Conservation (phyloP, 495 filamentous ascomycete species). For the Niebla homalea region DNA sequence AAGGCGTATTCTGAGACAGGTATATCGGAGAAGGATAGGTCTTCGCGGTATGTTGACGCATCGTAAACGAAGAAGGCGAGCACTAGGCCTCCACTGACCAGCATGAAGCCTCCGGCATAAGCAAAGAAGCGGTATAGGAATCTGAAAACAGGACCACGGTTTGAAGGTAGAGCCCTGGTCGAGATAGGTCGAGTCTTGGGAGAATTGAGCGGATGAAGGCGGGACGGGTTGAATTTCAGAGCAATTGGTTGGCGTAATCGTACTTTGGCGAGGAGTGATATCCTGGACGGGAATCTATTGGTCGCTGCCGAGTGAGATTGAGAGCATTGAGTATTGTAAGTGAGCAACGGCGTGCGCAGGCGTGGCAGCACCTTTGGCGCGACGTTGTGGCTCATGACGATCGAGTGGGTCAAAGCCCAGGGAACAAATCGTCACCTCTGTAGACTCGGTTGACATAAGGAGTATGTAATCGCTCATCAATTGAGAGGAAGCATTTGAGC, state of each 20-base stretch:
- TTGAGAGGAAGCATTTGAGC: too few species aligned
- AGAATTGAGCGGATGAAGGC: background rate
- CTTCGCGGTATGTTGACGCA: slow-evolving; percentile 72
- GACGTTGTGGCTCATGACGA: slow-evolving; percentile 4
- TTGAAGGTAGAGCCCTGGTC: slow-evolving; percentile 11
- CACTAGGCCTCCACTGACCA: slow-evolving; percentile 41
- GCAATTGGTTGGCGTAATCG: background rate
- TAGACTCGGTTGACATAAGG: too few species aligned
- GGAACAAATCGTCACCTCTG: background rate
- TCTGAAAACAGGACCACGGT: slow-evolving; percentile 20
- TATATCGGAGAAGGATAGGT: slow-evolving; percentile 51
- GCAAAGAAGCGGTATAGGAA: slow-evolving; percentile 37
- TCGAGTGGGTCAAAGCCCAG: background rate
- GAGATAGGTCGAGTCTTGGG: slow-evolving; percentile 10
- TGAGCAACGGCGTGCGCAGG: background rate
- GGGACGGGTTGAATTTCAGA: background rate
- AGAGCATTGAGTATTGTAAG: background rate
- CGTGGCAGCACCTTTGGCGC: slow-evolving; percentile 3
- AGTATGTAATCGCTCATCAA: too few species aligned
- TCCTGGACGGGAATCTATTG: background rate
- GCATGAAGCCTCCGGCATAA: slow-evolving; percentile 45
- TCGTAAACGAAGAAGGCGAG: slow-evolving; percentile 90
- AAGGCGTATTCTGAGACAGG: slow-evolving; percentile 72
- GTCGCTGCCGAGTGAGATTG: background rate
- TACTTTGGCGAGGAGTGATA: background rate